phyloP scores from a whole-genome alignment of 2,329 filamentous ascomycete species.

The Penicillium sp. region DNA sequence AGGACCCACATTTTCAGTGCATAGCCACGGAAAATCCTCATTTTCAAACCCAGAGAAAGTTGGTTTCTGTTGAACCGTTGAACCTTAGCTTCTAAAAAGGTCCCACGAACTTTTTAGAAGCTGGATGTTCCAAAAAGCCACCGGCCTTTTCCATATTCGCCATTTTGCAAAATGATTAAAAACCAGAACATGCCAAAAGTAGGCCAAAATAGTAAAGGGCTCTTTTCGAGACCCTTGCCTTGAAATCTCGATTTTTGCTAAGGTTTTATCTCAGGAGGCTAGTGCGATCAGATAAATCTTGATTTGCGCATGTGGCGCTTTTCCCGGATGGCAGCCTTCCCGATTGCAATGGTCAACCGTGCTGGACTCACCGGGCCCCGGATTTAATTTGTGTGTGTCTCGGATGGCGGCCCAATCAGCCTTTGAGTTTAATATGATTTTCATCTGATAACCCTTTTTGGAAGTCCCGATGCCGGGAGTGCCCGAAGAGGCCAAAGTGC shows the following conservation, averaged over 20 bases:
- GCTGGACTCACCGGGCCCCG: neutral
- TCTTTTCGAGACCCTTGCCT: neutral
- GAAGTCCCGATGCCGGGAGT: neutral
- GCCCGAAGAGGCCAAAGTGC: neutral
- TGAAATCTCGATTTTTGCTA: neutral
- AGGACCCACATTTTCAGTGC: neutral
- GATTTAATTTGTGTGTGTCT: slow-evolving; percentile 5
- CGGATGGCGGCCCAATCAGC: slow-evolving; percentile 6
- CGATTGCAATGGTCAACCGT: slow-evolving; percentile 5
- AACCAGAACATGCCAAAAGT: neutral
- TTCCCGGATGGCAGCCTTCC: neutral
- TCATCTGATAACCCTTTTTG: slow-evolving; percentile 15
- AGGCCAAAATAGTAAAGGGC: neutral
- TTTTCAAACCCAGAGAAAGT: neutral
- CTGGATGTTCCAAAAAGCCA: too few species aligned
- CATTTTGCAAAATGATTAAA: too few species aligned
- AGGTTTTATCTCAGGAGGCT: neutral
- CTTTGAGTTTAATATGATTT: slow-evolving; percentile 2
- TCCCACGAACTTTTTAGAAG: too few species aligned
- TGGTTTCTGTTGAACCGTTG: too few species aligned
- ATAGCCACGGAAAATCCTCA: neutral
- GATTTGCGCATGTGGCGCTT: neutral
- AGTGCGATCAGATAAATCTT: slow-evolving; percentile 6
- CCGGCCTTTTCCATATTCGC: too few species aligned
- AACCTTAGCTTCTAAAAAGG: too few species aligned